Conservation (phyloP, 352 stramenopile species). For the Pythium folliculosum region DNA sequence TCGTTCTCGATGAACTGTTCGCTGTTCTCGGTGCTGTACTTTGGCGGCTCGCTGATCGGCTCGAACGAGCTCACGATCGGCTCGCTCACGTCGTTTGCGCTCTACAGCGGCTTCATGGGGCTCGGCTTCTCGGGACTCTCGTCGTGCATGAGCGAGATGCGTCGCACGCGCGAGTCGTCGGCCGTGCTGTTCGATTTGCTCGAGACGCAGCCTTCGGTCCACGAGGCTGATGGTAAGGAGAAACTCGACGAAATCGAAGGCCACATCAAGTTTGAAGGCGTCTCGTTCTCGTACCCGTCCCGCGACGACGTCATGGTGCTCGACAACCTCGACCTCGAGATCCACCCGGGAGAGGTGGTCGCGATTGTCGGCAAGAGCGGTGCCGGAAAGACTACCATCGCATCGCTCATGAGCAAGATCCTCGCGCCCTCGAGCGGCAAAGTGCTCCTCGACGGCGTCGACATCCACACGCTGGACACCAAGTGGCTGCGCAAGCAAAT, state of each 20-base stretch:
- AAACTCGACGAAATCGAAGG: conserved; percentile 56
- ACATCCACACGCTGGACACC: conserved; percentile 65
- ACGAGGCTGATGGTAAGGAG: conserved; percentile 39
- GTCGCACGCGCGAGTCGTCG: conserved; percentile 72
- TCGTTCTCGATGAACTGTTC: conserved; percentile 89
- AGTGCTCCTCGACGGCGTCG: conserved; percentile 71
- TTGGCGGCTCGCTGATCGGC: conserved; percentile 85
- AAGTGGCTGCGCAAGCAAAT: conserved; percentile 84
- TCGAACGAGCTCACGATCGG: conserved; percentile 88
- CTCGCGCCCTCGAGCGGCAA: conserved; percentile 56
- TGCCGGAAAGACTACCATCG: conserved; percentile 83
- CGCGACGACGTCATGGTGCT: conserved; percentile 73
- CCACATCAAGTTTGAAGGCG: conserved; percentile 75
- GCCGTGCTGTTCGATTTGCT: conserved; percentile 74
- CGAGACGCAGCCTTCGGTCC: conserved; percentile 33
- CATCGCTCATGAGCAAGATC: conserved; percentile 80
- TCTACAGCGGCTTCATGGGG: conserved; percentile 92
- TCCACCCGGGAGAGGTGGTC: conserved; percentile 79
- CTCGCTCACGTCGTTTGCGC: conserved; percentile 87
- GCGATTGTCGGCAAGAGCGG: conserved; percentile 87
- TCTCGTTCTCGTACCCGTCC: conserved; percentile 85
- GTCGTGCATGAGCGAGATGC: conserved; percentile 81
- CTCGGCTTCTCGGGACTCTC: conserved; percentile 88
- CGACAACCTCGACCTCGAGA: conserved; percentile 59
- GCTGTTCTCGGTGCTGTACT: conserved; percentile 90